Base-by-base conservation (phyloP, 1,284 basidiomycete genomes). In the Papiliotrema fonsecae region DNA sequence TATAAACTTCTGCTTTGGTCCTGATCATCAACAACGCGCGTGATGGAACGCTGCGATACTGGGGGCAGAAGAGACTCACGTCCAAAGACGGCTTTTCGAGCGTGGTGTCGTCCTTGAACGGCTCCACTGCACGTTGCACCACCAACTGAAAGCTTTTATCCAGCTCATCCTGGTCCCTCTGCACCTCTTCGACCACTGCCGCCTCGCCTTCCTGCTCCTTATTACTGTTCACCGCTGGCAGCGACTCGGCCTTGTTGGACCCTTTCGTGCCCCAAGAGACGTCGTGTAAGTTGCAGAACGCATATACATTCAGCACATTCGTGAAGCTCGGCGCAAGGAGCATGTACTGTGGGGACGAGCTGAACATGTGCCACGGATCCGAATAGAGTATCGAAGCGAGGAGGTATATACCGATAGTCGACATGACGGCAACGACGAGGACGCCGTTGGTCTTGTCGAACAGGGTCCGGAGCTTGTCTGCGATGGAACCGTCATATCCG, bases 351-450 rank as follows among this genome's bases (percentile, higher is more conserved):
- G 86, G 78, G 79, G 97, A 93, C 64, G 88, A 92, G n/a, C 88
- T 90, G 72, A 94, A 82, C 85, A 98, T 88, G 71, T 97, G 93
- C 93, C 93, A 97, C 6, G 93, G 93, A 74, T 97, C 93, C 52
- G 87, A 82, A 65, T 93, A 97, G 61, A 97, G 81, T 73, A 93
- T 81, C 1, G 90, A 96, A 1, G 88, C 81, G 25, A 87, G 69
- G 52, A 92, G 77, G 74, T 89, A 91, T 58, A 89, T 85, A 54
- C 84, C 89, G 61, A 88, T 88, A 0, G 91, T 94, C 6, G 91
- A 89, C 42, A 88, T 76, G 75, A 93, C 82, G 11, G 91, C 90
- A 21, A 88, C 90, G 47, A 93, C 82, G 47, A 96, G 75, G 19
- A 89, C 81, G 54, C 88, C 88, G 43, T 89, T 82, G 1, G 87